Base-by-base conservation (phyloP, 1,284 basidiomycete species). In the Leccinum subatratum region DNA sequence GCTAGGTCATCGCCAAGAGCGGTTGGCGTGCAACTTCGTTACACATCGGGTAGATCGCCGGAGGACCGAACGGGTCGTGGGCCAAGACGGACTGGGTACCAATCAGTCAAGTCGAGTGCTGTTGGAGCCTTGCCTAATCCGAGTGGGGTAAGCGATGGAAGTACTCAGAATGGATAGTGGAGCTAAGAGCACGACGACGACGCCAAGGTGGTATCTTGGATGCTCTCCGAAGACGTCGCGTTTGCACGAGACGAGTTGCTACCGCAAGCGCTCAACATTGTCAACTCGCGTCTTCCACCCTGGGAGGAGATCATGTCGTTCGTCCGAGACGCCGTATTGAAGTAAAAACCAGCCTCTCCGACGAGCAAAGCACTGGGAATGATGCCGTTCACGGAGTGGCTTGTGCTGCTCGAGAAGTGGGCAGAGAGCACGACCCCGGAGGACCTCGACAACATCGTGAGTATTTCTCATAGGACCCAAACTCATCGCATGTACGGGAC, bases 81-180 rank as follows among this genome's bases (percentile, higher is more conserved):
- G 66, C 73, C 4, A 70, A 67, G 12, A 74, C 71, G 1, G 76
- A 79, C n/a, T 78, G 75, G 74, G 66, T 79, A 3, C 77, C 78
- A 2, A 72, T 76, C 32, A 60, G 70, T 78, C 57, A 70, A 72
- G 51, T 75, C 76, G 0, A 74, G 73, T 2, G 66, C 70, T 11
- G 69, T 78, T 4, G 70, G 72, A 2, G 66, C 57, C 1, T 20
- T 70, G 18, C 70, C 66, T 12, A 18, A 61, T 34, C 65, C 66
- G 8, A 6, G 4, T 9, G 69, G 69, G 16, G 70, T 72, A 54
- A 45, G 34, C 25, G 7, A 42, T 16, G 5, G 6, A 11, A 3
- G 5, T 4, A 30, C 63, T 59, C 6, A 7, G 34, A 3, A 22
- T 48, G 9, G 14, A 37, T n/a, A 9, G 18, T 25, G 14, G 22